Evolutionary conservation across 2,329 filamentous ascomycete genomes (phyloP).

Genomic region (Botryotinia calthae): DNA sequence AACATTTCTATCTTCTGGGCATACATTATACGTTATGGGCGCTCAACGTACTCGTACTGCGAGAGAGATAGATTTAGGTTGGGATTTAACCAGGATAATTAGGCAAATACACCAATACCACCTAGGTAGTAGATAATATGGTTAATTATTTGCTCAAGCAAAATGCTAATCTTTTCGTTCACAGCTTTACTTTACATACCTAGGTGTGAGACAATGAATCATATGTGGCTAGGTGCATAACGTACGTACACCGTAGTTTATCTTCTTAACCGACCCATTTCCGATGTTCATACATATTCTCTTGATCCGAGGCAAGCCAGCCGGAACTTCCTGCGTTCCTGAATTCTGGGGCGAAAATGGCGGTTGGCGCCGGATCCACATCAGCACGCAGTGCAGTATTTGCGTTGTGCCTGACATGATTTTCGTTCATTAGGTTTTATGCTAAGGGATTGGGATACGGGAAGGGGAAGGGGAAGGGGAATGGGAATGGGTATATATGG

Average conservation of each 20-base stretch:
- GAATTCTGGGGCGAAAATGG: conserved; percentile 17
- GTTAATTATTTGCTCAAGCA: neutral
- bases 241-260: neutral
- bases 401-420: neutral
- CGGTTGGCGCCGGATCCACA: conserved; percentile 13
- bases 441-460: neutral
- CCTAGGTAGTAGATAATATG: neutral
- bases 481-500: neutral
- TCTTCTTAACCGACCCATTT: neutral
- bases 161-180: neutral
- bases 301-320: neutral
- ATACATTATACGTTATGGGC: neutral
- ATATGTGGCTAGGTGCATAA: neutral
- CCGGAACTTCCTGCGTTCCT: neutral
- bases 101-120: neutral
- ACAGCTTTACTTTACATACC: neutral
- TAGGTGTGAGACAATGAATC: neutral
- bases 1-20: neutral
- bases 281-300: neutral
- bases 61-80: neutral
- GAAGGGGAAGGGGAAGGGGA: neutral
- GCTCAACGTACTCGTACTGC: neutral
- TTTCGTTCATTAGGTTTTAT: neutral
- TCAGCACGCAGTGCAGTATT: neutral
- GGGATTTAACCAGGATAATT: neutral